Evolutionary conservation across 2,329 filamentous ascomycete genomes (phyloP).

Genomic region (Paecilomyces niveus): DNA sequence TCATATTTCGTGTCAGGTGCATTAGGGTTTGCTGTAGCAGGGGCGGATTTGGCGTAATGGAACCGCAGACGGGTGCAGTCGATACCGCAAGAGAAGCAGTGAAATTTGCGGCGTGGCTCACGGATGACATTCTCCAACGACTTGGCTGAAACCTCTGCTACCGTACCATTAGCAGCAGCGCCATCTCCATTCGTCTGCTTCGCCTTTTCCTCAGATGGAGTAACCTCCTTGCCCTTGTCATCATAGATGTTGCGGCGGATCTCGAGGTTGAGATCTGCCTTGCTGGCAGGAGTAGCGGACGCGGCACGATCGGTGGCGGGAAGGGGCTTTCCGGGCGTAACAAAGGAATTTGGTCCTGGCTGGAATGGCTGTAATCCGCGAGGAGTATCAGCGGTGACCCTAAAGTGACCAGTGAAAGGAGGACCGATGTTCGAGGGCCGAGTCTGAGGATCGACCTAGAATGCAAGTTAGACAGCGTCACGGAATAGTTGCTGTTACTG

Average conservation of each 20-base stretch:
- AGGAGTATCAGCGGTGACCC: constrained; percentile 90
- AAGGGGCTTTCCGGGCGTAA: constrained; percentile 54
- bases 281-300: constrained; percentile 57
- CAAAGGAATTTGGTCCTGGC: constrained; percentile 68
- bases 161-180: constrained; percentile 56
- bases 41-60: constrained; percentile 59
- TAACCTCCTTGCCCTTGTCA: constrained; percentile 77
- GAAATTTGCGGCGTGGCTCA: constrained; percentile 59
- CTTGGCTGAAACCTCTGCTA: constrained; percentile 56
- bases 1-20: constrained; percentile 65
- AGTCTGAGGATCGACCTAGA: constrained; percentile 88
- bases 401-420: constrained; percentile 95
- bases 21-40: constrained; percentile 50
- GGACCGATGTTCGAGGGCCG: constrained; percentile 92
- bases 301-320: constrained; percentile 66
- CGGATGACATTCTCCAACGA: constrained; percentile 53
- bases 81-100: constrained; percentile 86
- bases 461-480: not conserved
- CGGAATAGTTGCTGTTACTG: constrained; percentile 16
- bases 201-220: constrained; percentile 61
- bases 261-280: constrained; percentile 82
- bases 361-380: constrained; percentile 93
- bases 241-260: constrained; percentile 95
- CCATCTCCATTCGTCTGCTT: constrained; percentile 64
- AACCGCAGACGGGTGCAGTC: constrained; percentile 73